Evolutionary conservation across 495 filamentous ascomycete genomes (phyloP).

Genomic region (Penicillium bialowiezense): DNA sequence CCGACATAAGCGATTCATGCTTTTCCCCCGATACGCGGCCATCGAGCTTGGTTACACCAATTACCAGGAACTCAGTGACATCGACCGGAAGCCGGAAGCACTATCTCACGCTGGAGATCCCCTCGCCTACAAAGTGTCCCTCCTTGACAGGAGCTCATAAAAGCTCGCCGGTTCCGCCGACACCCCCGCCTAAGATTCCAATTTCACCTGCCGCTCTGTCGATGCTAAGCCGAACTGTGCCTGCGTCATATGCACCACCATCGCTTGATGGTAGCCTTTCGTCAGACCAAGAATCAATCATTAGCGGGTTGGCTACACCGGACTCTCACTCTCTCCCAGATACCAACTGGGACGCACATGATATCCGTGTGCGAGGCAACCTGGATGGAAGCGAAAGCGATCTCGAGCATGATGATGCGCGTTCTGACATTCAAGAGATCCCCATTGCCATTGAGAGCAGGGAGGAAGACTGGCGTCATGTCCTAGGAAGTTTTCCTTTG

Average conservation of each 20-base stretch:
- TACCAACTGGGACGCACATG: constrained; percentile 38
- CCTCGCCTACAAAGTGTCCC: constrained; percentile 57
- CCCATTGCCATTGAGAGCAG: constrained; percentile 37
- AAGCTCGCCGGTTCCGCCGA: constrained; percentile 70
- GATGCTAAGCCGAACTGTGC: constrained; percentile 63
- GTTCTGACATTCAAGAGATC: constrained; percentile 23
- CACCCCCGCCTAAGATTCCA: constrained; percentile 70
- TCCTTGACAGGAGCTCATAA: constrained; percentile 52
- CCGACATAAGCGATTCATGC: constrained; percentile 48
- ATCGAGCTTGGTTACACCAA: constrained; percentile 37
- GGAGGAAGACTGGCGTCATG: constrained; percentile 37
- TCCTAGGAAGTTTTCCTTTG: constrained; percentile 37
- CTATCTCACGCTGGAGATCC: constrained; percentile 72
- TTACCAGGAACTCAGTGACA: constrained; percentile 36
- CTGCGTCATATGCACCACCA: constrained; percentile 73
- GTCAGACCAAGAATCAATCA: constrained; percentile 76
- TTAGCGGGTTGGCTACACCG: constrained; percentile 80
- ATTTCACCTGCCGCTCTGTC: constrained; percentile 72
- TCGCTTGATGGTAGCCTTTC: constrained; percentile 85
- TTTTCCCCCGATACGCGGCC: constrained; percentile 43
- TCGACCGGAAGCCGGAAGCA: constrained; percentile 45
- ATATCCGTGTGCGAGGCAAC: constrained; percentile 35
- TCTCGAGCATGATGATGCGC: constrained; percentile 7
- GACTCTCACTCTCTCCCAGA: constrained; percentile 58
- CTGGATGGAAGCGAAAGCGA: constrained; percentile 24